Conservation (phyloP, 371 early-diverging fungal species). For the Mucor velutinosus region DNA sequence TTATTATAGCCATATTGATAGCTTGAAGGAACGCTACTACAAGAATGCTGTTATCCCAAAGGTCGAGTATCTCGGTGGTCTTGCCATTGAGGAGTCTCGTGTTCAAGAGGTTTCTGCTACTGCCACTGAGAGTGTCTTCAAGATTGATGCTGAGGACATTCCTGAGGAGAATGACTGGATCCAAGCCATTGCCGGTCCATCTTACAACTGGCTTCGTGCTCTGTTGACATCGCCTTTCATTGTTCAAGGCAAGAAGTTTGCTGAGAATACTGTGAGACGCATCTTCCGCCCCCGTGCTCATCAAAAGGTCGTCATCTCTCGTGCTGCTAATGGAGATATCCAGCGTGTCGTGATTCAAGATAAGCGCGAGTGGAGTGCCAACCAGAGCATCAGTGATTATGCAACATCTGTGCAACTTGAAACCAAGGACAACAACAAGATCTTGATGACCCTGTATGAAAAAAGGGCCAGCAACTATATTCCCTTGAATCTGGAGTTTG, state of each 20-base stretch:
- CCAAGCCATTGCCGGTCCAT: constrained; percentile 71
- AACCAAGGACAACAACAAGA: constrained; percentile 59
- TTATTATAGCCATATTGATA: constrained; percentile 79
- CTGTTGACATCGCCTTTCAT: constrained; percentile 79
- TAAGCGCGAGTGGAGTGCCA: constrained; percentile 64
- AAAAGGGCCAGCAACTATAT: constrained; percentile 66
- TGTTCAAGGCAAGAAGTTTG: constrained; percentile 77
- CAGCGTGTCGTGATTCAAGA: constrained; percentile 62
- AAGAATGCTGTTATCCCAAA: constrained; percentile 68
- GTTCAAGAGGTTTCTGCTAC: constrained; percentile 23
- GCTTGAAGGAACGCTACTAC: constrained; percentile 81
- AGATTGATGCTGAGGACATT: constrained; percentile 52
- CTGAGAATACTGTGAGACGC: constrained; percentile 77
- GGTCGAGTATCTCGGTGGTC: constrained; percentile 84
- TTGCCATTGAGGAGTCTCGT: constrained; percentile 27
- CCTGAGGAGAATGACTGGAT: constrained; percentile 79
- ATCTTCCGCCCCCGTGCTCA: constrained; percentile 83
- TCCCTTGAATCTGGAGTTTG: constrained; percentile 77
- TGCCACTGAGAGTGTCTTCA: constrained; percentile 53
- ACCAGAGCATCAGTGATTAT: constrained; percentile 55
- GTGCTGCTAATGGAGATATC: constrained; percentile 43
- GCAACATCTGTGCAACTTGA: constrained; percentile 66
- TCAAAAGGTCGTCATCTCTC: constrained; percentile 74
- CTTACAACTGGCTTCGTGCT: constrained; percentile 86
- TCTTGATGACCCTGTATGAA: constrained; percentile 75